Evolutionary conservation across 1,284 basidiomycete genomes (phyloP).

Genomic region (Boletellus deceptivus): DNA sequence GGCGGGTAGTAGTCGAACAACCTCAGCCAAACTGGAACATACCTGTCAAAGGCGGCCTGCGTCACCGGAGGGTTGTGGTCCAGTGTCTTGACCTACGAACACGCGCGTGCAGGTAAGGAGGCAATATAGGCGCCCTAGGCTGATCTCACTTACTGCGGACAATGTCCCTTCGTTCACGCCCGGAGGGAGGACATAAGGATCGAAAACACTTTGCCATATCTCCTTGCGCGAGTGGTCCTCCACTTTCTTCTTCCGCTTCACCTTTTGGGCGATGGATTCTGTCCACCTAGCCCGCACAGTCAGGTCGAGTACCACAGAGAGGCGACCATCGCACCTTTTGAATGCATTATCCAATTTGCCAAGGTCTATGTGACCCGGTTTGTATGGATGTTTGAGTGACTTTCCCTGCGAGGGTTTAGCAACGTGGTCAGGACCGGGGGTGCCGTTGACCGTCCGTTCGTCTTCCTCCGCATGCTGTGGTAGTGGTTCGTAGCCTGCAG

Average conservation of each 20-base stretch:
- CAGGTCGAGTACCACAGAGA: conserved; percentile 1
- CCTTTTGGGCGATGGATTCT: conserved; percentile 78
- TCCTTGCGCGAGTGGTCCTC: conserved; percentile 62
- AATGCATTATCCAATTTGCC: conserved; percentile 77
- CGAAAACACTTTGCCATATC: conserved; percentile 79
- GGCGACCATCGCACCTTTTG: conserved; percentile 53
- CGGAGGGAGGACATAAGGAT: conserved; percentile 40
- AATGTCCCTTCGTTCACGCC: conserved; percentile 26
- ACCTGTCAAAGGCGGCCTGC: conserved; percentile 67
- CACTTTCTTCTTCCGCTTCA: conserved; percentile 78
- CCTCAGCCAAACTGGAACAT: conserved; percentile 28
- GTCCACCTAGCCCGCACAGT: conserved; percentile 59
- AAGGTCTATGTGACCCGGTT: conserved; percentile 69
- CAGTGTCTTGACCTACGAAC: conserved; percentile 62
- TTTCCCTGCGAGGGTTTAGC: conserved; percentile 37
- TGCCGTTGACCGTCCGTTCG: conserved; percentile 46
- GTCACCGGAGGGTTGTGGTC: conserved; percentile 77
- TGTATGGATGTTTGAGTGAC: conserved; percentile 45
- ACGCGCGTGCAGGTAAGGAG: not conserved
- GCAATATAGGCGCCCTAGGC: not conserved
- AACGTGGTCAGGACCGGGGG: conserved; percentile 32
- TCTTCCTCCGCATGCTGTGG: conserved; percentile 59
- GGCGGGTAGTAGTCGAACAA: conserved; percentile 3
- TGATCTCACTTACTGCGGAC: conserved; percentile 19
- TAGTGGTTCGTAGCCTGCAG: conserved; percentile 65